Base-by-base conservation (phyloP, 2,329 filamentous ascomycete genomes). In the Fusarium siculi region DNA sequence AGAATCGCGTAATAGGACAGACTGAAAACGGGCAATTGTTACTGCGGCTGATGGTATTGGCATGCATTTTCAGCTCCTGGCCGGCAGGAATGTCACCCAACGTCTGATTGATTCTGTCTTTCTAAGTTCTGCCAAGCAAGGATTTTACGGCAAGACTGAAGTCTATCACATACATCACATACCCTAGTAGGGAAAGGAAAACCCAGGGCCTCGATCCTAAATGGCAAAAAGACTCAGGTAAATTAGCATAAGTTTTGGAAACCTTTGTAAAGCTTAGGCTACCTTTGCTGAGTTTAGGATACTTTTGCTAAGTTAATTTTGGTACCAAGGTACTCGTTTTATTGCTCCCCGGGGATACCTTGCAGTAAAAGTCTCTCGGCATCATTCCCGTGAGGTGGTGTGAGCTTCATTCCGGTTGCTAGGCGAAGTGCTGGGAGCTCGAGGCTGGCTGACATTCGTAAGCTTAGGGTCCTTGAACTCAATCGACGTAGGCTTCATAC, bases 281-380 rank as follows among this genome's bases (percentile, higher is more conserved):
- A 7, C 16, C 4, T 32, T 32, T 32, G 30, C 9, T 19, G 1
- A 19, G 4, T 37, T 19, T n/a, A 37, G 36, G 4, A 37, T 11
- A 7, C 16, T 2, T 32, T 32, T 32, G 30, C 9, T 19, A 2
- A 19, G 4, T 37, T 19, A 11, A 37, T 37, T 19, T 19, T 9
- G 5, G 4, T 2, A 18, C 4, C 9, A 7, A 37, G 4, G 18
- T 37, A 15, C 3, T 0, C 7, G 5, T 37, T 19, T 11, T 8
- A 1, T 19, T 37, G 9, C 36, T 37, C 18, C 2, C 9, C 11
- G 18, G 1, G 36, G 4, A 19, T 4, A 11, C 0, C 36, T 37
- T 2, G 2, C 9, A 14, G 37, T 7, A 40, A 21, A 14, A 40
- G 0, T 16, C 15, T 23, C 9, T 23, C 15, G 15, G n/a, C n/a